Evolutionary conservation across 495 filamentous ascomycete species (phyloP), one percentile per base, ranked within the genome.

Genomic region (Penicillium riverlandense): DNA sequence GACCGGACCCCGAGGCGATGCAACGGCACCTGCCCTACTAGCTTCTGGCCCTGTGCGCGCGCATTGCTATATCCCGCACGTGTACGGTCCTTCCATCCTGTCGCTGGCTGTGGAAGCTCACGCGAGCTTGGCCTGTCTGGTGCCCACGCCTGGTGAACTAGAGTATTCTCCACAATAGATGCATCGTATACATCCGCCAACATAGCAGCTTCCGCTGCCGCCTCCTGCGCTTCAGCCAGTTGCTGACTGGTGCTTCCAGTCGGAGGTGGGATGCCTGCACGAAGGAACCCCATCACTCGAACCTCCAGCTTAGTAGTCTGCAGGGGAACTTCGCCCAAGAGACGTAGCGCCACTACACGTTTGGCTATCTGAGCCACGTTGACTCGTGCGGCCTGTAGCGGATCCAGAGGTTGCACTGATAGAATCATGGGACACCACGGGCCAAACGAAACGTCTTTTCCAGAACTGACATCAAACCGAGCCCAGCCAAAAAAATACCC

Each of bases 401-500:
- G 72, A 1, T 74, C 67, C 14, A 74, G 33, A 0, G 40, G 43
- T 8, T 48, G 53, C 8, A 70, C 54, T 2, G 76, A 76, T 31
- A 85, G 62, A 29, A 84, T 61, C 9, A 65, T 58, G 47, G 78
- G 70, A 27, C 70, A 58, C 82, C 82, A 85, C 6, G 58, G 44
- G 1, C 50, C 35, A 0, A 33, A 30, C 6, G 48, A 14, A 4
- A 40, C 31, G 2, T 54, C 55, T 12, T 59, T 44, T 6, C 45
- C 42, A 34, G 54, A 55, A 0, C 31, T 54, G 1, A 50, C 22
- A 4, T 56, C 38, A 7, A 79, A 40, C 27, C 70, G 60, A 4
- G 70, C 69, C 79, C 82, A 86, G 29, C 76, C 80, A 47, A 83
- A 80, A 49, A 81, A 85, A 35, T 80, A 66, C 0, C 82, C 83